Evolutionary conservation across 345 rosid species (phyloP).

Genomic region (Pugionium dolabratum): DNA sequence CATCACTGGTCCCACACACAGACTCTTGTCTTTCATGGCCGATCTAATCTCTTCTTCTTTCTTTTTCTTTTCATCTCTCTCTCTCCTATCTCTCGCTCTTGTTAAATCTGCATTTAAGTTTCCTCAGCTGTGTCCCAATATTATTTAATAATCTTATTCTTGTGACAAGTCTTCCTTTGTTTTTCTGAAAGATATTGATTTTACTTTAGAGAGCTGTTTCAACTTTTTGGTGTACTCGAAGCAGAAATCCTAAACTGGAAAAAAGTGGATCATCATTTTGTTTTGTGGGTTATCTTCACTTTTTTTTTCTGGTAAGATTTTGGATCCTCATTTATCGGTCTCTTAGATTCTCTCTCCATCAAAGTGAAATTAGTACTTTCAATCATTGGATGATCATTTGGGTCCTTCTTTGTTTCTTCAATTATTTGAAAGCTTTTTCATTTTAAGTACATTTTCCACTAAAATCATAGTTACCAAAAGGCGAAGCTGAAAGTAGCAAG

Average conservation of each 20-base stretch:
- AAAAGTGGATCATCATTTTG: slow-evolving; percentile 41
- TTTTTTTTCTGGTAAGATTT: slow-evolving; percentile 33
- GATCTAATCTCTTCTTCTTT: slow-evolving; percentile 32
- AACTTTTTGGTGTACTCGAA: slow-evolving; percentile 36
- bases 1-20: slow-evolving; percentile 37
- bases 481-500: background rate
- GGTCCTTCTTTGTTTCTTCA: slow-evolving; percentile 38
- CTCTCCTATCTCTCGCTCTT: slow-evolving; percentile 2
- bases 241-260: slow-evolving; percentile 26
- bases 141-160: slow-evolving; percentile 3
- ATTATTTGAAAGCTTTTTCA: slow-evolving; percentile 12
- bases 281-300: slow-evolving; percentile 33
- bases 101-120: slow-evolving; percentile 30
- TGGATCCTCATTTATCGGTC: slow-evolving; percentile 13
- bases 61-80: slow-evolving; percentile 9
- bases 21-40: slow-evolving; percentile 39
- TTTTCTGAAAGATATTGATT: slow-evolving; percentile 24
- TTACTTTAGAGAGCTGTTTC: slow-evolving; percentile 17
- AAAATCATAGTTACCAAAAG: slow-evolving; percentile 36
- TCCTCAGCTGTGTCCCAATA: slow-evolving; percentile 10
- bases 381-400: slow-evolving; percentile 15
- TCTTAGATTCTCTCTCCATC: slow-evolving; percentile 7
- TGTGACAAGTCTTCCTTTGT: slow-evolving; percentile 12
- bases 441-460: slow-evolving; percentile 34
- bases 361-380: slow-evolving; percentile 20